A percentile compares a stretch with the other conserved stretches of the same genome.
phyloP scores from a whole-genome alignment of 768 basidiomycete genomes.

The Suillus subluteus region DNA sequence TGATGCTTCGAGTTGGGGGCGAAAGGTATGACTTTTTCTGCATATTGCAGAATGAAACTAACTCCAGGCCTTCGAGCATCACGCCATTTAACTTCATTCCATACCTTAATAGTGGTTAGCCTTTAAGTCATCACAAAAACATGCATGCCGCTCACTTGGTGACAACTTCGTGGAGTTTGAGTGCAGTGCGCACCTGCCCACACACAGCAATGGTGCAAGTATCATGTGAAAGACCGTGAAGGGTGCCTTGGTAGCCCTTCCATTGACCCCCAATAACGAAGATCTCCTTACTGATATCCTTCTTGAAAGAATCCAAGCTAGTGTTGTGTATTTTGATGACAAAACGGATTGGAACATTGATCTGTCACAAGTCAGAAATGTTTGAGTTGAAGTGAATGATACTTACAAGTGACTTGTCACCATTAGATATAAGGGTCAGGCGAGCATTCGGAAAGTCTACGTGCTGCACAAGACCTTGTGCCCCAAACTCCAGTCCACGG shows the following conservation, averaged over 20 bases:
- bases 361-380: background rate
- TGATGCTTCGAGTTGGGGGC: no score
- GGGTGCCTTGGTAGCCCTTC: background rate
- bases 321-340: background rate
- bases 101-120: background rate
- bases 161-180: background rate
- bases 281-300: background rate
- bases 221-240: background rate
- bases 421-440: background rate
- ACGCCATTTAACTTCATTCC: no score
- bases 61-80: no score
- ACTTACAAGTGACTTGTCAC: background rate
- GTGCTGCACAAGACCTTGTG: background rate
- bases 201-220: background rate
- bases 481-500: background rate
- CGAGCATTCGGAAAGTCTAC: background rate
- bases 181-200: background rate
- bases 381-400: background rate
- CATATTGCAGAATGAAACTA: no score
- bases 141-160: background rate
- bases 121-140: background rate
- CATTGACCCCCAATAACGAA: background rate
- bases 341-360: background rate
- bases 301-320: background rate
- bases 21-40: no score